phyloP scores from a whole-genome alignment of 2,329 filamentous ascomycete species.

The Domatiomyces catenatus region DNA sequence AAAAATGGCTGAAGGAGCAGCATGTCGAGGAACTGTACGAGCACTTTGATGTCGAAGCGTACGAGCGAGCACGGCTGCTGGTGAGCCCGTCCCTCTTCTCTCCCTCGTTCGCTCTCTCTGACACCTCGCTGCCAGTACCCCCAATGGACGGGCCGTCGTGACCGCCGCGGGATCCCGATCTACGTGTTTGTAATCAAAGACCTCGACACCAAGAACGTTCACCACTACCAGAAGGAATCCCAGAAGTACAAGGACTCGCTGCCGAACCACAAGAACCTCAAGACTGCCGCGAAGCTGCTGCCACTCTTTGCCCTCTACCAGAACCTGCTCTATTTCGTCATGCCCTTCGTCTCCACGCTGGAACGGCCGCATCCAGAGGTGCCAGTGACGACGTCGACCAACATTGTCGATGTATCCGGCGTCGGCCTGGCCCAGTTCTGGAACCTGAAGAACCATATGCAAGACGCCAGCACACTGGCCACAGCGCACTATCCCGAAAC shows the following conservation, averaged over 20 bases:
- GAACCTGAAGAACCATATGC: constrained; percentile 89
- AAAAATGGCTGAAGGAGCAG: constrained; percentile 71
- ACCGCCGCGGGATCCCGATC: constrained; percentile 78
- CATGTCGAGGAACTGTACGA: constrained; percentile 65
- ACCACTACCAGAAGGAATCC: constrained; percentile 56
- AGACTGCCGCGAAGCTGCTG: constrained; percentile 54
- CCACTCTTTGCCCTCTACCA: constrained; percentile 88
- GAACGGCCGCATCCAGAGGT: constrained; percentile 59
- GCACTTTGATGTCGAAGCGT: constrained; percentile 72
- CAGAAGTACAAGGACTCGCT: constrained; percentile 18
- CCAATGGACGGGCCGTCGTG: constrained; percentile 84
- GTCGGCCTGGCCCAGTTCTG: constrained; percentile 89
- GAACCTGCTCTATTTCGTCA: constrained; percentile 72
- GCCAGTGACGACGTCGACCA: constrained; percentile 84
- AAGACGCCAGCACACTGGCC: constrained; percentile 72
- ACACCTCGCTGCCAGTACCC: constrained; percentile 28
- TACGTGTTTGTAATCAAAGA: constrained; percentile 80
- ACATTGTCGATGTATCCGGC: constrained; percentile 82
- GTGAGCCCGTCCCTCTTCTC: constrained; percentile 31
- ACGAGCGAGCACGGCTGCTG: constrained; percentile 58
- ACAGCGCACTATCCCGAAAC: constrained; percentile 94
- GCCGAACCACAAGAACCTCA: constrained; percentile 41
- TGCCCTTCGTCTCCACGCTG: constrained; percentile 69
- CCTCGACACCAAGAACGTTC: constrained; percentile 67
- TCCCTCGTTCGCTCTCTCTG: background rate